Base-by-base conservation (phyloP, 2,329 filamentous ascomycete genomes). In the Dothiorella sarmentorum region DNA sequence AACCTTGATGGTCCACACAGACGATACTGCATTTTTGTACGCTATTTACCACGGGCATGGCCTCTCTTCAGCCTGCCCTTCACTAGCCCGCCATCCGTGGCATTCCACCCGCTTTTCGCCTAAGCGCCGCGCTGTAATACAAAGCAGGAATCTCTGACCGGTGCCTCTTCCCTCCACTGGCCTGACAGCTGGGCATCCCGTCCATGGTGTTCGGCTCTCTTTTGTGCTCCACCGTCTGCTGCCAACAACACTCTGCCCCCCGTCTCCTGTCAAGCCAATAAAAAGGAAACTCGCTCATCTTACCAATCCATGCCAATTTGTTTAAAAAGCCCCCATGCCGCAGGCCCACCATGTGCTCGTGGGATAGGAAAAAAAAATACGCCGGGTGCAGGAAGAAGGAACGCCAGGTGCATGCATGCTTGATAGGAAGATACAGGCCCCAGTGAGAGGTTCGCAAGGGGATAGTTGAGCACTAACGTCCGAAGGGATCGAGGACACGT, bases 391-490 rank as follows among this genome's bases (percentile, higher is more conserved):
- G 38, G 26, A 43, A 27, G 20, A 38, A 43, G 13, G n/a, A 42
- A 58, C 56, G 43, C 56, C 56, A 17, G 44, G 11, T 58, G 56
- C 56, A 58, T 58, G 56, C 56, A n/a, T n/a, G n/a, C n/a, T n/a
- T n/a, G n/a, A n/a, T n/a, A n/a, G n/a, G n/a, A n/a, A n/a, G n/a
- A n/a, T n/a, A n/a, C n/a, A n/a, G n/a, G n/a, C n/a, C n/a, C n/a
- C n/a, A n/a, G n/a, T n/a, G n/a, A n/a, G n/a, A n/a, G n/a, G n/a
- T n/a, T n/a, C 15, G 49, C 47, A 52, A 38, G 49, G 49, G 4
- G 22, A 40, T n/a, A 29, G 13, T 24, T 24, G 49, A 27, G 49
- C 49, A 53, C 33, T 38, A 53, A 27, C 29, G 35, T 6, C 49
- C 49, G 35, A 53, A 40, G 49, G 20, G 10, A 29, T 53, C 31